A percentile compares a stretch with the other conserved stretches of the same genome.
These are phyloP conservation scores for Mastigamoeba balamuthi DNA, from an alignment of 78 protist genomes.

Conservation along the genomic window DNA sequence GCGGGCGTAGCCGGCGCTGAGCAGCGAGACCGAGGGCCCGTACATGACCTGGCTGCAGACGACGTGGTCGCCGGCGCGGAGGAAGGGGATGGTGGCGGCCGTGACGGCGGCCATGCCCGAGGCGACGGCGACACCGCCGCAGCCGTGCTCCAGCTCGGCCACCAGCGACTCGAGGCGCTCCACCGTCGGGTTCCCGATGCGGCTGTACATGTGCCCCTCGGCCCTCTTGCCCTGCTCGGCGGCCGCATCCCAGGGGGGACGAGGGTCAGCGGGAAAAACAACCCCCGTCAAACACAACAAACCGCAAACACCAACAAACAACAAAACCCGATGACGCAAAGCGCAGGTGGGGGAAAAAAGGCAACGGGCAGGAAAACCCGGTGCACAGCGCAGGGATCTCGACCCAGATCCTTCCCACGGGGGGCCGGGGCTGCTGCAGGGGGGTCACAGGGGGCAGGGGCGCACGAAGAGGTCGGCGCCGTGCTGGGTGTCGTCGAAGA, in stretches of 20 bases:
- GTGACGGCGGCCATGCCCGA: not conserved
- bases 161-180: not conserved
- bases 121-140: not conserved
- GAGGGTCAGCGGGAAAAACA: no score
- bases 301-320: no score
- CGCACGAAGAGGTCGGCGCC: not conserved
- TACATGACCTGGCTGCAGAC: not conserved
- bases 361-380: no score
- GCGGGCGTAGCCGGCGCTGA: not conserved
- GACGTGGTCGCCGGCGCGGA: not conserved
- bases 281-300: no score
- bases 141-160: not conserved
- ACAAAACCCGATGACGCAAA: no score
- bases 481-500: not conserved
- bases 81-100: not conserved
- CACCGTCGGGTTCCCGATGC: not conserved
- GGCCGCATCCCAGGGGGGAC: no score
- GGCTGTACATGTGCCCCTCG: not conserved
- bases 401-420: no score
- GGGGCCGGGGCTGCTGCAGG: no score
- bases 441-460: no score
- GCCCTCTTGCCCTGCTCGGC: no score
- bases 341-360: no score
- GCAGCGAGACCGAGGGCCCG: not conserved
- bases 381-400: no score